Conservation (phyloP, 129 eudicot species). For the Flaveria sonorensis region DNA sequence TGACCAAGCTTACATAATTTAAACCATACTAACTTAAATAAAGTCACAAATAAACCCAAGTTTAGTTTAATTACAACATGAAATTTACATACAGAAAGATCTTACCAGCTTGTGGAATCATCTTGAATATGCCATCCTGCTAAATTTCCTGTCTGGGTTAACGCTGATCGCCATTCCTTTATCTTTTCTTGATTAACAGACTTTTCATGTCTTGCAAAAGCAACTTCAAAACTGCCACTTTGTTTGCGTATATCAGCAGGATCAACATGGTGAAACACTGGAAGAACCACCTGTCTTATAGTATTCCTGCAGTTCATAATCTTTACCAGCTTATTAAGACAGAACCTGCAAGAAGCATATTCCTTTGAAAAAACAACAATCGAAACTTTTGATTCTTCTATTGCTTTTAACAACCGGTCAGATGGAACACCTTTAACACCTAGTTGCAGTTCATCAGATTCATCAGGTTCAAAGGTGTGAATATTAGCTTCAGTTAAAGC, state of each 20-base stretch:
- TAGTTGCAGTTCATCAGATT: background rate
- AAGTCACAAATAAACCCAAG: no score
- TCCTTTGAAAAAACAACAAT: constrained; percentile 13
- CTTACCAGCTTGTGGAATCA: background rate
- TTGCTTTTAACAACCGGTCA: background rate
- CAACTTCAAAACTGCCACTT: constrained; percentile 3
- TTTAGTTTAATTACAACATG: no score
- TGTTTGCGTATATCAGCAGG: constrained; percentile 25
- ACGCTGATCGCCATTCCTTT: constrained; percentile 7
- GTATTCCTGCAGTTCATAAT: constrained; percentile 22
- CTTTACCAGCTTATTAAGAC: constrained; percentile 23
- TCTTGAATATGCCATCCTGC: constrained; percentile 26
- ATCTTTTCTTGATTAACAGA: background rate
- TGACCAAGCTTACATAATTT: no score
- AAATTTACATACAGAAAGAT: background rate
- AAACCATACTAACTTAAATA: no score
- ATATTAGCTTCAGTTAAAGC: constrained; percentile 4
- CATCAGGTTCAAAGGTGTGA: background rate
- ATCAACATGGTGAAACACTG: constrained; percentile 19
- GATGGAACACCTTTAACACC: background rate
- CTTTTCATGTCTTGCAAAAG: constrained; percentile 17
- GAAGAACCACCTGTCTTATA: constrained; percentile 21
- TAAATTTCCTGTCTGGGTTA: background rate
- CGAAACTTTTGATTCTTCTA: background rate
- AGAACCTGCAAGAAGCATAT: constrained; percentile 25